Conservation (phyloP, 2,329 filamentous ascomycete species). For the Fusarium sp. region DNA sequence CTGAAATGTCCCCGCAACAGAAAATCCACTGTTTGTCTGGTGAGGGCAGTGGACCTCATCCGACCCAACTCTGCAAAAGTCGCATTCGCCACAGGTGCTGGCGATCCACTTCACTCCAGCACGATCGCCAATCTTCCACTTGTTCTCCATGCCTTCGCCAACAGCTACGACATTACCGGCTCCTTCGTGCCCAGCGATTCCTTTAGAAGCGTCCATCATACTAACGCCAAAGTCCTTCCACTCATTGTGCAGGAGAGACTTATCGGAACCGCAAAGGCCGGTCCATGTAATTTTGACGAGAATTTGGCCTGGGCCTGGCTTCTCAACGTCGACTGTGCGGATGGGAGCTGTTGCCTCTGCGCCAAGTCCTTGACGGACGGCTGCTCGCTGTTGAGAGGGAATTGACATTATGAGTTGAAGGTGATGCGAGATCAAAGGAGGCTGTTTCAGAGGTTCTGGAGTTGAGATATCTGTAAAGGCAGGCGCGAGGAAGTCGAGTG, state of each 20-base stretch:
- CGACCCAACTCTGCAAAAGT: conserved; percentile 75
- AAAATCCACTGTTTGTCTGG: conserved; percentile 83
- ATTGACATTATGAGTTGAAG: conserved; percentile 17
- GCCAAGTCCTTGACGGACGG: conserved; percentile 35
- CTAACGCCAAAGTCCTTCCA: conserved; percentile 36
- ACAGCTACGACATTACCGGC: conserved; percentile 84
- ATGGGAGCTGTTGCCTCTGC: conserved; percentile 20
- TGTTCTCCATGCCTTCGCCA: conserved; percentile 76
- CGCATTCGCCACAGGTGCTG: conserved; percentile 80
- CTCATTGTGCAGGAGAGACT: conserved; percentile 39
- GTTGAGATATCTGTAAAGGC: no score
- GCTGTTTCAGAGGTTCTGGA: no score
- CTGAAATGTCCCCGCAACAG: conserved; percentile 89
- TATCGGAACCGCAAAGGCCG: conserved; percentile 40
- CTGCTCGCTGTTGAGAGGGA: conserved; percentile 33
- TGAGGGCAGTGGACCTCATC: conserved; percentile 84
- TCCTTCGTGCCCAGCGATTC: conserved; percentile 76
- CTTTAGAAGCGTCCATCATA: conserved; percentile 27
- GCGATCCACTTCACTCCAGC: conserved; percentile 92
- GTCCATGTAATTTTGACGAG: conserved; percentile 40
- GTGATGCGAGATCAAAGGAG: accelerated
- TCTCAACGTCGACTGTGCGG: conserved; percentile 28
- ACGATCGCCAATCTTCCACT: conserved; percentile 78
- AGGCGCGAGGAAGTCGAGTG: not conserved
- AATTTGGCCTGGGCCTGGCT: conserved; percentile 35